Conservation (phyloP, 768 basidiomycete species). For the Leccinellum albellum region DNA sequence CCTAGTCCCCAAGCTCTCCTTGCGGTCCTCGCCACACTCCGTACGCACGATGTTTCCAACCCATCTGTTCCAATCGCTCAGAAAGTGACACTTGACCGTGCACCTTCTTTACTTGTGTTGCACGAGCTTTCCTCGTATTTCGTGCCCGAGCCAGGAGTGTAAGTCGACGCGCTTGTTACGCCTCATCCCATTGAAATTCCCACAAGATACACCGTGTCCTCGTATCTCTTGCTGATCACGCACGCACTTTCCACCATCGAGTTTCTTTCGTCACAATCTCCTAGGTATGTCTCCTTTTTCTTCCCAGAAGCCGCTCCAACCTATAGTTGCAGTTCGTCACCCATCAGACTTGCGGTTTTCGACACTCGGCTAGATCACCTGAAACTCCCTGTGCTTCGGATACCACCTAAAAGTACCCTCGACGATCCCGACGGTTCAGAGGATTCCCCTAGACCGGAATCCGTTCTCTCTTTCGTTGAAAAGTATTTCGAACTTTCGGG, state of each 20-base stretch:
- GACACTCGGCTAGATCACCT: conserved; percentile 55
- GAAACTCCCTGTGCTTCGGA: conserved; percentile 44
- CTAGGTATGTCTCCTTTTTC: conserved; percentile 17
- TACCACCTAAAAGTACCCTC: conserved; percentile 12
- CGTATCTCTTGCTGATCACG: conserved; percentile 49
- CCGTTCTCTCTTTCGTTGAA: conserved; percentile 39
- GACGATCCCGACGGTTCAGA: conserved; percentile 19
- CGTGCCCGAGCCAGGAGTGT: conserved; percentile 22
- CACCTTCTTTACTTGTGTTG: conserved; percentile 55
- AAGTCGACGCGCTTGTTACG: conserved; percentile 6
- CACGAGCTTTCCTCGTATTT: conserved; percentile 62
- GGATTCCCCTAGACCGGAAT: conserved; percentile 29
- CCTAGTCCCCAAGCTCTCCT: conserved; percentile 55
- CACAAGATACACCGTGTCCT: conserved; percentile 39
- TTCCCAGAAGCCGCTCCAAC: neutral
- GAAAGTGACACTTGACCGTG: conserved; percentile 34
- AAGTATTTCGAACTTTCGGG: conserved; percentile 56
- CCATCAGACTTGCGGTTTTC: conserved; percentile 48
- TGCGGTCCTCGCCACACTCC: conserved; percentile 49
- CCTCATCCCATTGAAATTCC: neutral
- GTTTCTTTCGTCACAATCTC: conserved; percentile 29
- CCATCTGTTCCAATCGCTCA: conserved; percentile 21
- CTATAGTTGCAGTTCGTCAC: conserved; percentile 14
- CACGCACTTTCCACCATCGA: conserved; percentile 43
- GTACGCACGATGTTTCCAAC: conserved; percentile 25